Conservation (phyloP, 345 rosid genomes). For the Citrus sinensis region DVS_A1.0 CM039162.1:25271501-25272000, state of each 20-base stretch:
- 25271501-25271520: not conserved
- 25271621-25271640: slow-evolving; percentile 28
- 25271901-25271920: slow-evolving; percentile 26
- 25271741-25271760: slow-evolving; percentile 38
- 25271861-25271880: slow-evolving; percentile 1
- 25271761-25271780: not conserved
- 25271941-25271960: slow-evolving; percentile 44
- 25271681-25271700: slow-evolving; percentile 23
- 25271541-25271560: not conserved
- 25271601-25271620: slow-evolving; percentile 33
- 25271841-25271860: slow-evolving; percentile 37
- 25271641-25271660: slow-evolving; percentile 17
- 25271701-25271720: slow-evolving; percentile 18
- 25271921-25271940: slow-evolving; percentile 37
- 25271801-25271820: not conserved
- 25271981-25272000: not conserved
- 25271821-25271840: not conserved
- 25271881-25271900: slow-evolving; percentile 18
- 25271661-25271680: slow-evolving; percentile 45
- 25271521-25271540: not conserved
- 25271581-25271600: slow-evolving; percentile 8
- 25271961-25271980: slow-evolving; percentile 6
- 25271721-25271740: slow-evolving; percentile 14
- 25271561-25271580: not conserved
- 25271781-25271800: not conserved